These are phyloP conservation scores for Monosporozyma aquatica DNA, from an alignment of 805 yeast species.

Conservation along the genomic window DNA sequence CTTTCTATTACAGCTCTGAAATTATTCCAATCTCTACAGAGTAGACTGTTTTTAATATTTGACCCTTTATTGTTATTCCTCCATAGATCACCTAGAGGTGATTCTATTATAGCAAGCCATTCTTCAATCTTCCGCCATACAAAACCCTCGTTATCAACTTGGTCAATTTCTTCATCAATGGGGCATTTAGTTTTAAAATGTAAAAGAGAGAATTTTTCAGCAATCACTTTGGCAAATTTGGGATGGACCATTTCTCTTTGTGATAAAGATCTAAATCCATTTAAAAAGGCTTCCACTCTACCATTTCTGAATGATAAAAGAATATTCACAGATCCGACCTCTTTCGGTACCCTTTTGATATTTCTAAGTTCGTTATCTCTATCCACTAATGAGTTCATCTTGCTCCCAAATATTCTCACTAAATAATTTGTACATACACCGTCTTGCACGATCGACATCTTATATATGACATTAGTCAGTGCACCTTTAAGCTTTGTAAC, in stretches of 20 bases:
- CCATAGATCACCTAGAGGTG: constrained; percentile 23
- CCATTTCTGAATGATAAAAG: constrained; percentile 85
- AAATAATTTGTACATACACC: constrained; percentile 31
- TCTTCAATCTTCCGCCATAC: constrained; percentile 58
- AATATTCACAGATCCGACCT: constrained; percentile 31
- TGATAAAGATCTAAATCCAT: constrained; percentile 64
- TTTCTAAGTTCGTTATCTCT: constrained; percentile 64
- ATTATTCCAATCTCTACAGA: constrained; percentile 32
- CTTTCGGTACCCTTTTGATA: constrained; percentile 56
- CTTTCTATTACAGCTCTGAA: constrained; percentile 38
- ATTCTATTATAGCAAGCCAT: constrained; percentile 49
- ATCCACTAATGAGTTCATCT: constrained; percentile 75
- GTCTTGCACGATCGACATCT: constrained; percentile 36
- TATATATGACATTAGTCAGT: constrained; percentile 78
- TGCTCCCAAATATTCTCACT: constrained; percentile 76
- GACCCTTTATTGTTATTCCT: constrained; percentile 20
- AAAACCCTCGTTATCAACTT: constrained; percentile 40
- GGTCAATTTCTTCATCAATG: constrained; percentile 40
- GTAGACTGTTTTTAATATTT: constrained; percentile 31
- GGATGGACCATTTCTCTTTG: constrained; percentile 60
- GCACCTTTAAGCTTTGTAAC: constrained; percentile 72
- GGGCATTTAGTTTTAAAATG: constrained; percentile 67
- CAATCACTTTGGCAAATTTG: constrained; percentile 64
- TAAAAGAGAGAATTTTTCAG: constrained; percentile 86
- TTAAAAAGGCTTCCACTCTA: constrained; percentile 79